phyloP scores from a whole-genome alignment of 129 eudicot genomes.

The Flaveria ramosissima region DNA sequence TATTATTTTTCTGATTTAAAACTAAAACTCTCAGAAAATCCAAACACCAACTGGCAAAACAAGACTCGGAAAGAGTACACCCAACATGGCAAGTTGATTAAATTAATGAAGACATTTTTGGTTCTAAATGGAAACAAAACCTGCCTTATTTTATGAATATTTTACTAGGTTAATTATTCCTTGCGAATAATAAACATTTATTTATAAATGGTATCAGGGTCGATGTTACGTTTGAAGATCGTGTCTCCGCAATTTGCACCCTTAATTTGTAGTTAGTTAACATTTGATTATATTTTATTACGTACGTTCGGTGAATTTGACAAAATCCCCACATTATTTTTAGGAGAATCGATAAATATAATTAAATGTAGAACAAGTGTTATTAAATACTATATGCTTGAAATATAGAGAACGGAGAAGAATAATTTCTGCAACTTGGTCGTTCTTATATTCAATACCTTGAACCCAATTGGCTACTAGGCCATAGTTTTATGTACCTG shows the following conservation, averaged over 20 bases:
- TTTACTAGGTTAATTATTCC: conserved; percentile 33
- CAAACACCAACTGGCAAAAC: conserved; percentile 31
- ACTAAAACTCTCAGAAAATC: conserved; percentile 15
- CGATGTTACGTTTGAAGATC: conserved; percentile 34
- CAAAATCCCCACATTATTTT: background rate
- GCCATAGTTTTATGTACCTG: conserved; percentile 5
- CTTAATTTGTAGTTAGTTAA: conserved; percentile 22
- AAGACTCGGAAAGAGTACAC: conserved; percentile 8
- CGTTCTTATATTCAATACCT: conserved; percentile 1
- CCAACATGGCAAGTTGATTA: conserved; percentile 31
- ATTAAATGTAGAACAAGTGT: background rate
- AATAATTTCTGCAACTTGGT: conserved; percentile 25
- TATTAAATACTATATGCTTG: conserved; percentile 5
- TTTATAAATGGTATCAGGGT: conserved; percentile 18
- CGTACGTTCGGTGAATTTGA: conserved; percentile 2
- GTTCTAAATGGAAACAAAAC: conserved; percentile 10
- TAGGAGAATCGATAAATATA: conserved; percentile 8
- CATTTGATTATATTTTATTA: background rate
- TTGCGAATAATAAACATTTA: background rate
- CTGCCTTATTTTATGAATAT: conserved; percentile 4
- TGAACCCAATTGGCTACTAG: conserved; percentile 17
- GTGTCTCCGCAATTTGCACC: conserved; percentile 30
- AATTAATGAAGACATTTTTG: conserved; percentile 1
- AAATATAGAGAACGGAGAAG: conserved; percentile 9
- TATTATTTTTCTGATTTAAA: background rate